A percentile compares a stretch with the other conserved stretches of the same genome.
phyloP scores from a whole-genome alignment of 306 rosid species.

The Cucumis melo region DNA sequence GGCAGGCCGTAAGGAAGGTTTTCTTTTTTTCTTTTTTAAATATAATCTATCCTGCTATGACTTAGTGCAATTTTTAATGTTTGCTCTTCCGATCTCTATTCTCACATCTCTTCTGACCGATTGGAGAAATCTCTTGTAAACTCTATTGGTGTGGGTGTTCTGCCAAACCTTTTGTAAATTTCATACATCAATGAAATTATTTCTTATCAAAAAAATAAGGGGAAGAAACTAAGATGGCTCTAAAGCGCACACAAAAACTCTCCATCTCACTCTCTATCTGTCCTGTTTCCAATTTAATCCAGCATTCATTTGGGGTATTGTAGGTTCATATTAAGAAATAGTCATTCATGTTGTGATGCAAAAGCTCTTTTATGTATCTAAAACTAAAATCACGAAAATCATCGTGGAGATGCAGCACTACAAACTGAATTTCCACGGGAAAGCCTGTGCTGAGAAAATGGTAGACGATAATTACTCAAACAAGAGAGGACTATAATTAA shows the following conservation, averaged over 20 bases:
- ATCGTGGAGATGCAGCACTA: background rate
- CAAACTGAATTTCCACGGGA: background rate
- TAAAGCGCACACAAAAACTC: background rate
- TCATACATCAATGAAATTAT: too few relatives aligned
- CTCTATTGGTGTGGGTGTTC: too few relatives aligned
- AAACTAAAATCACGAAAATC: background rate
- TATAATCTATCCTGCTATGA: too few relatives aligned
- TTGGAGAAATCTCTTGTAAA: too few relatives aligned
- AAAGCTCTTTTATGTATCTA: background rate
- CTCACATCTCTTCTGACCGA: too few relatives aligned
- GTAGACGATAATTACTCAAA: background rate
- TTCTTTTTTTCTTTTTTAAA: too few relatives aligned
- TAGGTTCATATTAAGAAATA: background rate
- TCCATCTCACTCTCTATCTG: background rate
- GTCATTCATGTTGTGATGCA: background rate
- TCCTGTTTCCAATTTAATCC: background rate
- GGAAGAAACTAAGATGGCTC: background rate
- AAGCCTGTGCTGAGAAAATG: background rate
- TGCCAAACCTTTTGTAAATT: too few relatives aligned
- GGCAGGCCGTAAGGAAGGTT: too few relatives aligned
- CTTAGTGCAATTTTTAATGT: too few relatives aligned
- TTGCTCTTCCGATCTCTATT: too few relatives aligned
- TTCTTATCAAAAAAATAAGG: too few relatives aligned
- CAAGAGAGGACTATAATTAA: background rate
- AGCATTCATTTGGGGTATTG: background rate